Conservation (phyloP, 306 rosid species). For the Castanea mollissima region DNA sequence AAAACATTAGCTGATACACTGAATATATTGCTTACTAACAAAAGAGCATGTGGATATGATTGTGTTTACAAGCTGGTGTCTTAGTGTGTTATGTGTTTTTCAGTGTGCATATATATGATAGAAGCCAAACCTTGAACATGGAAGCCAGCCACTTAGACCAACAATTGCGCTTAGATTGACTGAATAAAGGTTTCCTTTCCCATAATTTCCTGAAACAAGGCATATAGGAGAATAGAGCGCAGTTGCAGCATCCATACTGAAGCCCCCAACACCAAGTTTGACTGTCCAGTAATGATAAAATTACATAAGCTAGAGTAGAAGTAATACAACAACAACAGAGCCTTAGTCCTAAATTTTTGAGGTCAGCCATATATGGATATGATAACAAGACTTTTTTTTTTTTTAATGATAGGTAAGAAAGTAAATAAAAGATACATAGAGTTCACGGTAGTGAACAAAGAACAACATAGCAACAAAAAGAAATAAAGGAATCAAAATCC, state of each 20-base stretch:
- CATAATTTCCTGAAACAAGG: slow-evolving; percentile 64
- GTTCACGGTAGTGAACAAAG: no score
- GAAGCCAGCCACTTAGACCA: slow-evolving; percentile 94
- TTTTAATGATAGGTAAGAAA: no score
- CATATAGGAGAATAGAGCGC: slow-evolving; percentile 91
- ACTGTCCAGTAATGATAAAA: slow-evolving; percentile 43
- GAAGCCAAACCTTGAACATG: slow-evolving; percentile 86
- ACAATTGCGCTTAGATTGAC: slow-evolving; percentile 72
- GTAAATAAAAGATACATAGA: no score
- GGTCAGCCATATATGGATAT: slow-evolving; percentile 4
- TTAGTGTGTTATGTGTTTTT: slow-evolving; percentile 11
- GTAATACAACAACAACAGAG: not conserved
- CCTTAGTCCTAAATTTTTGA: not conserved
- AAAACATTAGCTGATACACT: slow-evolving; percentile 22
- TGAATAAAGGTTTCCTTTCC: slow-evolving; percentile 79
- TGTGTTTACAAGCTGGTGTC: slow-evolving; percentile 10
- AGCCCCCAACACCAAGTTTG: slow-evolving; percentile 90
- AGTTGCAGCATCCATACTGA: slow-evolving; percentile 97
- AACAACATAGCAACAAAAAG: no score
- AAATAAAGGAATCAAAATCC: no score
- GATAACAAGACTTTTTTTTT: not conserved
- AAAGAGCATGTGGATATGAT: slow-evolving; percentile 7
- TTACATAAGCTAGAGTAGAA: slow-evolving; percentile 7
- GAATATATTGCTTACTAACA: slow-evolving; percentile 11
- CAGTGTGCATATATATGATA: slow-evolving; percentile 14